Conservation (phyloP, 2,329 filamentous ascomycete genomes). For the Pseudogymnoascus sp. region DNA sequence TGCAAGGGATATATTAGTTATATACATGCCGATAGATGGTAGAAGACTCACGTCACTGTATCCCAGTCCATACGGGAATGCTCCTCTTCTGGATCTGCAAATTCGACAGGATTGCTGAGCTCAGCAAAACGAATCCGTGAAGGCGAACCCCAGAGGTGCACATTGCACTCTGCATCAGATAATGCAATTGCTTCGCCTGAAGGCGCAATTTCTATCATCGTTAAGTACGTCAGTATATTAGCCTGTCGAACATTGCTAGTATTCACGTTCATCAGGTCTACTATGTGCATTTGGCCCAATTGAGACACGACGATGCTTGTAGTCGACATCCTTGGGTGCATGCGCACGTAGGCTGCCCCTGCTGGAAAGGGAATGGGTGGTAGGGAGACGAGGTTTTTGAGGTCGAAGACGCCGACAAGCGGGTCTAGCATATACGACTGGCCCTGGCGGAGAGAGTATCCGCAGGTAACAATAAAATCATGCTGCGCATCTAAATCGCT, state of each 20-base stretch:
- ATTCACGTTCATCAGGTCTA: constrained; percentile 76
- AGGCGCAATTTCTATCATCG: constrained; percentile 58
- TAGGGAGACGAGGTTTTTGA: constrained; percentile 81
- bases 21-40: background rate
- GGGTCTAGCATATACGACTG: constrained; percentile 78
- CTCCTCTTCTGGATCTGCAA: constrained; percentile 49
- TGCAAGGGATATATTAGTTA: background rate
- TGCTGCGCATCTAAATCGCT: constrained; percentile 97
- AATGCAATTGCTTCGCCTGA: constrained; percentile 63
- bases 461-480: constrained; percentile 91
- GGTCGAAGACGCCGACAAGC: constrained; percentile 88
- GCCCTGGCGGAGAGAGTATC: constrained; percentile 76
- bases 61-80: constrained; percentile 49
- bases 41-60: constrained; percentile 51
- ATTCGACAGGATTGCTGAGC: constrained; percentile 57
- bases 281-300: constrained; percentile 86
- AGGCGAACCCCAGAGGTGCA: constrained; percentile 64
- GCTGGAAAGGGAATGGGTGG: constrained; percentile 88
- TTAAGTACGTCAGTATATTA: constrained; percentile 51
- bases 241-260: constrained; percentile 59
- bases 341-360: constrained; percentile 85
- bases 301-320: constrained; percentile 91
- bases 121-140: constrained; percentile 63
- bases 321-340: constrained; percentile 93
- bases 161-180: constrained; percentile 53